Evolutionary conservation across 2,329 filamentous ascomycete genomes (phyloP), one percentile per base, ranked within the genome.

Genomic region (Westerdykella aurantiaca): DNA sequence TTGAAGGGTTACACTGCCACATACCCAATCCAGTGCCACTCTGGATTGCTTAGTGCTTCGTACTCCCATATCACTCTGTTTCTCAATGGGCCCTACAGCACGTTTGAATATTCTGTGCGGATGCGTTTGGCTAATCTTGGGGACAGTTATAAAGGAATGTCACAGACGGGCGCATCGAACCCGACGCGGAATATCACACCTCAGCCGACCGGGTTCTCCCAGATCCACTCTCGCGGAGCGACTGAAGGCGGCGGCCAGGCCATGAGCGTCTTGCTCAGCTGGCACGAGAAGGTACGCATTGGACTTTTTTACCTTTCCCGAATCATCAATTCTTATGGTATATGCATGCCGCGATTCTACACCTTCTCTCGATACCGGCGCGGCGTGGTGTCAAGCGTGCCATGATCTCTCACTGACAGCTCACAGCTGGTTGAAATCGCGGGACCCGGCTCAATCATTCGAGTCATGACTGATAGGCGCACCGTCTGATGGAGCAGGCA

Each of bases 201-300:
- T 34, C 87, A 95, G 70, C 76, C 80, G 44, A 94, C 89, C 5
- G 89, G 89, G 6, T 96, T 96, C 72, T 90, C 86, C 60, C 91
- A 96, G 70, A 79, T 91, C 48, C 75, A 77, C 56, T 61, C 69
- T 39, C 71, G 80, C 54, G 70, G 79, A 48, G 77, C 77, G 42
- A 79, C 77, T 37, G 80, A 82, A 46, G 85, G 87, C 38, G 83
- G 88, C 49, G 86, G 88, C 31, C 84, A 89, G 45, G 86, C 85
- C 42, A 97, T 97, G 93, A 97, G 93, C 64, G 93, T 98, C 41
- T 69, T 98, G 64, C 74, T 98, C 55, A 96, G 89, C 71, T 98
- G 93, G 93, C 93, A 98, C 66, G 93, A 98, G 76, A 98, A 96
- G 73, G 72, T 75, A 64, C 39, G 48, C 44, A 40, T 34, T 38